phyloP scores from a whole-genome alignment of 208 protist species.

The Novymonas esmeraldas region DNA sequence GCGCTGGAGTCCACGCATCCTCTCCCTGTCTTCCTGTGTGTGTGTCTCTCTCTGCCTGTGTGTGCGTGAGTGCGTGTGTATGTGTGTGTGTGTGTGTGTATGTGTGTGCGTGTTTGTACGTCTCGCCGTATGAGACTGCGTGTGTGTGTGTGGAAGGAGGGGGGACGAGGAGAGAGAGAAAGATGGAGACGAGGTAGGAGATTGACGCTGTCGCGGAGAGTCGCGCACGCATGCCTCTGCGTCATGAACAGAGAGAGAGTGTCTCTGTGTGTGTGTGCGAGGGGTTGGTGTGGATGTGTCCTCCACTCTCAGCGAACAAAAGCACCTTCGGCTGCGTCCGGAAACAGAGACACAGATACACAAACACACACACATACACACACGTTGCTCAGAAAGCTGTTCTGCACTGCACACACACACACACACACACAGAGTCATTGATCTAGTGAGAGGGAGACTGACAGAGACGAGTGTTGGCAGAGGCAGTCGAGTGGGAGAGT shows the following conservation, averaged over 20 bases:
- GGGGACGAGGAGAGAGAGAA: neutral
- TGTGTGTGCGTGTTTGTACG: too few relatives aligned
- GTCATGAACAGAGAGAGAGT: too few relatives aligned
- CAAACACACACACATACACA: too few relatives aligned
- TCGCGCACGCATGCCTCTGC: too few relatives aligned
- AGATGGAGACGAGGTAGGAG: neutral
- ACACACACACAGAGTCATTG: neutral
- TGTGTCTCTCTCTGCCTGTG: neutral
- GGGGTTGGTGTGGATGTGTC: too few relatives aligned
- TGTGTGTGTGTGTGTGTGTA: neutral
- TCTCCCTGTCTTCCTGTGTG: neutral
- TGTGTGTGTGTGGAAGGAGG: neutral
- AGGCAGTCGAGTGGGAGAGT: too few relatives aligned
- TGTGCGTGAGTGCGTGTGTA: neutral
- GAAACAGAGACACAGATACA: too few relatives aligned
- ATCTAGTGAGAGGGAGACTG: neutral
- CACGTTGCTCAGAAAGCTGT: too few relatives aligned
- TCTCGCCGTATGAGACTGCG: neutral
- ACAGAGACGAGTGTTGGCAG: neutral
- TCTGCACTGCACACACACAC: neutral
- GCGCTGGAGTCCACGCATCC: slow-evolving; percentile 7
- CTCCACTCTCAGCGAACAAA: too few relatives aligned
- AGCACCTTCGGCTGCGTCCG: too few relatives aligned
- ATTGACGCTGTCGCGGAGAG: too few relatives aligned
- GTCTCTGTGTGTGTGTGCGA: too few relatives aligned